Base-by-base conservation (phyloP, 164 flowering plant genomes). In the Vitis riparia region DNA sequence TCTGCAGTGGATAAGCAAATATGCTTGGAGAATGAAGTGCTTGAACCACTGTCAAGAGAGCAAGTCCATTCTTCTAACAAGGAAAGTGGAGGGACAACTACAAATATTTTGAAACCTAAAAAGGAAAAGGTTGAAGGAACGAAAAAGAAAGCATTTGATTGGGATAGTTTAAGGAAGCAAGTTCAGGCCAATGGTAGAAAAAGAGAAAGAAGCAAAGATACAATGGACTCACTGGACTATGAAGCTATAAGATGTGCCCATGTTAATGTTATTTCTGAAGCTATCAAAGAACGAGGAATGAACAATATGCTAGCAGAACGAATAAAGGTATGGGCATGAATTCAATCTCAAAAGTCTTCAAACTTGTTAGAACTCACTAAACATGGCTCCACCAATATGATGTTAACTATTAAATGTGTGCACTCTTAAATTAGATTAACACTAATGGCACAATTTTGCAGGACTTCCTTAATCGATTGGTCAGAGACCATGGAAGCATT, bases 231-330 rank as follows among this genome's bases (percentile, higher is more conserved):
- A 8, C 52, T 91, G 60, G 93, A 95, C 74, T 95, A 91, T 82
- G 95, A 91, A 78, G 92, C 95, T 69, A 59, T 94, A 23, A 81
- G 94, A 80, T 48, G 76, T 68, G 93, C 99, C 57, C 72, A 81
- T 62, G 88, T 93, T 30, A 57, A 66, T 1, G 85, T 85, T 75
- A 85, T 95, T 67, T 85, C 99, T 27, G 67, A 88, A 3, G 67
- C 93, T 5, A 93, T 95, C 66, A 83, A 73, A 81, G 91, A 84
- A 70, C 72, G 99, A 74, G 99, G 99, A 70, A 90, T 92, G 96
- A 91, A 93, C 78, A 90, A 93, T 77, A 82, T 90, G 90, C 82
- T 95, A 66, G 98, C 99, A 37, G 90, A 78, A 69, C 60, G 99
- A 80, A 93, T 95, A 27, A 73, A 95, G 93, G 99, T 93, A 78